phyloP scores from a whole-genome alignment of 257 asterid genomes.

The Lycium barbarum region DNA sequence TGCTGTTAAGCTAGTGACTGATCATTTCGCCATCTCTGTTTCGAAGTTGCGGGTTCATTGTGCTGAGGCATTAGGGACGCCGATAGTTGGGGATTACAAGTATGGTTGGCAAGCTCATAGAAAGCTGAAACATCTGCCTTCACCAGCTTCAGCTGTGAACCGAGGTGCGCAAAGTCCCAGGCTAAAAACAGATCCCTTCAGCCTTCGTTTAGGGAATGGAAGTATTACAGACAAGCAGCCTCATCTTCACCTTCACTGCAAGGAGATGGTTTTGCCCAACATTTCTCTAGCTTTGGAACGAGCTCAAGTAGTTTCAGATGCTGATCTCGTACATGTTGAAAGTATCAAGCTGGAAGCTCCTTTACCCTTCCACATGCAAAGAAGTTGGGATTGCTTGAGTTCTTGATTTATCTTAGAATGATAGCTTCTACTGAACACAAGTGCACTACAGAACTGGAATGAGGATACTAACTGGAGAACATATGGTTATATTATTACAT shows the following conservation, averaged over 20 bases:
- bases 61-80: slow-evolving; percentile 97
- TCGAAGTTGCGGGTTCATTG: slow-evolving; percentile 90
- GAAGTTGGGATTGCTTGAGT: slow-evolving; percentile 69
- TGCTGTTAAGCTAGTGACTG: slow-evolving; percentile 9
- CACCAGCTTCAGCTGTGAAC: slow-evolving; percentile 36
- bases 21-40: slow-evolving; percentile 10
- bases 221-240: slow-evolving; percentile 66
- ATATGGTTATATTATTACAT: not conserved
- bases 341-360: slow-evolving; percentile 64
- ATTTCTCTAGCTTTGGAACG: slow-evolving; percentile 56
- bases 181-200: slow-evolving; percentile 40
- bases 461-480: not conserved
- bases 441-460: not conserved
- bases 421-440: not conserved
- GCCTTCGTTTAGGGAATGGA: slow-evolving; percentile 62
- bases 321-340: slow-evolving; percentile 42
- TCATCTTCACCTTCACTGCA: slow-evolving; percentile 90
- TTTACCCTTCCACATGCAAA: slow-evolving; percentile 84
- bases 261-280: slow-evolving; percentile 75
- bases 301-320: slow-evolving; percentile 41
- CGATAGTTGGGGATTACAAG: slow-evolving; percentile 93
- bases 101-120: slow-evolving; percentile 95
- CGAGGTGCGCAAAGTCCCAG: slow-evolving; percentile 31
- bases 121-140: slow-evolving; percentile 51
- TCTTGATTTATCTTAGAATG: slow-evolving; percentile 27